Evolutionary conservation across 345 rosid genomes (phyloP), one percentile per base, ranked within the genome.

Genomic region (Eucalyptus albens): DNA sequence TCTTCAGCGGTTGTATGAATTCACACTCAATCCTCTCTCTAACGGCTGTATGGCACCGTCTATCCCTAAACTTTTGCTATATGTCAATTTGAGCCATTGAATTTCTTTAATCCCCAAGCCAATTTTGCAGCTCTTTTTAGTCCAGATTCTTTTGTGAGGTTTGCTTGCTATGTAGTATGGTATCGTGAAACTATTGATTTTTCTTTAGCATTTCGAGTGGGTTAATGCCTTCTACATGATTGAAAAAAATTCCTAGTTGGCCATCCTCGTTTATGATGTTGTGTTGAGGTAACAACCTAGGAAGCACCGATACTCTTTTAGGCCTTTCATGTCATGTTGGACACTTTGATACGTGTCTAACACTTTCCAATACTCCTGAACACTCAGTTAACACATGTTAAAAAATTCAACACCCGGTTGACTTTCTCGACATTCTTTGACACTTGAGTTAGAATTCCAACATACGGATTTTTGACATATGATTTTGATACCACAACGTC

Each of bases 331-430:
- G 10, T 53, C 10, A 19, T 21, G 0, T 8, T 0, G 2, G 5
- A 53, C 10, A 3, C 24, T 53, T 9, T 19, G 2, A 17, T 53
- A 53, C 19, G 1, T 19, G 9, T 53, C 8, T 0, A 9, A 51
- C 9, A 17, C 9, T 51, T 0, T 50, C 1, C 8, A 0, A 50
- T 3, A 50, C 8, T 50, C 19, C 3, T 2, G 22, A 51, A 51
- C 0, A 17, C 9, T 17, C 1, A 0, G 0, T 51, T 4, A 17
- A 51, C 10, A 53, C 0, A 1, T 21, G 11, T 53, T 21, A 3
- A 0, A 21, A 53, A 53, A 53, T 53, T 0, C 26, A 21, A 53
- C 2, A 21, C 24, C 2, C 0, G 1, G 1, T 53, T 53, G 4
- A 19, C 5, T 53, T 53, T 53, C 5, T 2, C 24, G 4, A 53